Percentiles rank a stretch among this genome's conserved stretches.
Conservation (phyloP, 139 green algal species). For the Chlorella sp. region DNA sequence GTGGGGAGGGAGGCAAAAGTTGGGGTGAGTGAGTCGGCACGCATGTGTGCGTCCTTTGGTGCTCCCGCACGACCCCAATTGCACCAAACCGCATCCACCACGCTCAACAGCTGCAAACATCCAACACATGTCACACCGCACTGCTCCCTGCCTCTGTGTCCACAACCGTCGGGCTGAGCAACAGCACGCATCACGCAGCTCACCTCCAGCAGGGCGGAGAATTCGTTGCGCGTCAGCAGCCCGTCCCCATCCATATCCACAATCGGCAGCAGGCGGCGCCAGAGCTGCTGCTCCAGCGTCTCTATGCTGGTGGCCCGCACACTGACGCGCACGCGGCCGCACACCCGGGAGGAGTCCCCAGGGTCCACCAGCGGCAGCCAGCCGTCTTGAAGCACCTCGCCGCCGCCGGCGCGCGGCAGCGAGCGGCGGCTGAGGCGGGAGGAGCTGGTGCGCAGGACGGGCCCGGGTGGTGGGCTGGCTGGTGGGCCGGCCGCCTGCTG, state of each 20-base stretch:
- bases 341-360: not conserved
- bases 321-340: slow-evolving; percentile 27
- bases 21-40: not conserved
- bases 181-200: not conserved
- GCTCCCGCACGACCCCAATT: not conserved
- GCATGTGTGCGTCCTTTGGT: not conserved
- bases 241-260: slow-evolving; percentile 49
- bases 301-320: slow-evolving; percentile 30
- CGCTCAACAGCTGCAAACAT: too few relatives aligned
- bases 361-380: slow-evolving; percentile 43
- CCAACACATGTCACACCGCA: too few relatives aligned
- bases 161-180: too few relatives aligned
- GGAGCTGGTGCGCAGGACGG: not conserved
- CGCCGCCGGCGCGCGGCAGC: not conserved
- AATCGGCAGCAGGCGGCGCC: slow-evolving; percentile 45
- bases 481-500: not conserved
- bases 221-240: slow-evolving; percentile 37
- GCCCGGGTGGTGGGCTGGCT: not conserved
- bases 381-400: slow-evolving; percentile 7
- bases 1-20: not conserved
- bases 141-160: too few relatives aligned
- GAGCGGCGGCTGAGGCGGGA: too few relatives aligned
- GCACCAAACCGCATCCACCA: not conserved
- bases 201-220: slow-evolving; percentile 42
- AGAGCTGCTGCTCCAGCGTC: slow-evolving; percentile 53